phyloP scores from a whole-genome alignment of 169 alveolate genomes.

The Eimeria necatrix region DNA sequence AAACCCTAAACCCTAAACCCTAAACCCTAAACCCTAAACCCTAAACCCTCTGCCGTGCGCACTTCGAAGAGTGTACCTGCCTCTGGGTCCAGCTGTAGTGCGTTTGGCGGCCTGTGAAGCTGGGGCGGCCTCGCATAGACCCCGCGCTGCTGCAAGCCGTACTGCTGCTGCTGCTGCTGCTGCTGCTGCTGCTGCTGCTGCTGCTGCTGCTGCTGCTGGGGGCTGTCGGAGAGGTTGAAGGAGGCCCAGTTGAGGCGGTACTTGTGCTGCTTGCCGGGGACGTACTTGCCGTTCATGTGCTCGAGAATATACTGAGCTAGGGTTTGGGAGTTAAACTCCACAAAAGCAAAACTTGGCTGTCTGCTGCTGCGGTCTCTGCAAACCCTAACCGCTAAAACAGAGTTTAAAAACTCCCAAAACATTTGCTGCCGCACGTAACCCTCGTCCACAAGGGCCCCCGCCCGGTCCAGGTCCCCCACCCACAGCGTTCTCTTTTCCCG shows the following conservation, averaged over 20 bases:
- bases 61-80: background rate
- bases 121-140: no score
- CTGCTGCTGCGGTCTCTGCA: slow-evolving; percentile 59
- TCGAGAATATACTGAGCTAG: slow-evolving; percentile 50
- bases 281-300: slow-evolving; percentile 76
- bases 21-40: background rate
- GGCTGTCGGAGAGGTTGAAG: slow-evolving; percentile 70
- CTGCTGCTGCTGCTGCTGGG: slow-evolving; percentile 49
- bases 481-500: slow-evolving; percentile 70
- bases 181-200: background rate
- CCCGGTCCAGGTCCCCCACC: slow-evolving; percentile 78
- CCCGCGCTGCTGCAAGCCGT: background rate
- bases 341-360: slow-evolving; percentile 73
- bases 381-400: slow-evolving; percentile 36
- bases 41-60: background rate
- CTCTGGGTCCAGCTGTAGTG: no score
- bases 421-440: slow-evolving; percentile 47
- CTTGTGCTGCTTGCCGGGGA: slow-evolving; percentile 75
- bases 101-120: background rate
- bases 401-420: slow-evolving; percentile 50
- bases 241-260: slow-evolving; percentile 77
- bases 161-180: slow-evolving; percentile 24
- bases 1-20: background rate
- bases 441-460: slow-evolving; percentile 74
- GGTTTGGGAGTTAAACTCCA: slow-evolving; percentile 50